These are phyloP conservation scores for Pleoardoris graminearum DNA, from an alignment of 2,329 filamentous ascomycete genomes.

Conservation along the genomic window DNA sequence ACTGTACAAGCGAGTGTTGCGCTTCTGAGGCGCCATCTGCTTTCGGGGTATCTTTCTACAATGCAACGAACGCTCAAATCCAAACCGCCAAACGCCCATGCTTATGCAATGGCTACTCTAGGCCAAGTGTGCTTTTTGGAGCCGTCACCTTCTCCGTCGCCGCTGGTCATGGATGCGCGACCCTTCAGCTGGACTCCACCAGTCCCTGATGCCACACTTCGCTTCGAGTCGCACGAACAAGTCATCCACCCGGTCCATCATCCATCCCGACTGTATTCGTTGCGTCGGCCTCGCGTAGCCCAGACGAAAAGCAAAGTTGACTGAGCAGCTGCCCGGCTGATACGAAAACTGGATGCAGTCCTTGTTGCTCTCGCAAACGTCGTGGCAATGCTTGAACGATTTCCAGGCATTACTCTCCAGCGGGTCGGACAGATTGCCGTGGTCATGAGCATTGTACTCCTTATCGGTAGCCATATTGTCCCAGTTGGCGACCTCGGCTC, in stretches of 20 bases:
- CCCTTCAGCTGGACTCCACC: conserved; percentile 34
- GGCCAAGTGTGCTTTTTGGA: not conserved
- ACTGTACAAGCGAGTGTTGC: conserved; percentile 15
- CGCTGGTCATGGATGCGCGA: conserved; percentile 8
- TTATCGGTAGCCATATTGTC: conserved; percentile 44
- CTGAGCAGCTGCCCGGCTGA: conserved; percentile 35
- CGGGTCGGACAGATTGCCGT: conserved; percentile 22
- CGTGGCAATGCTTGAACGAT: conserved; percentile 40
- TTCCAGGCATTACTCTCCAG: conserved; percentile 42
- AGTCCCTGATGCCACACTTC: conserved; percentile 38
- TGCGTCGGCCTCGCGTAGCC: conserved; percentile 37
- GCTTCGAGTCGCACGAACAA: conserved; percentile 38
- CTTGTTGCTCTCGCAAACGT: conserved; percentile 37
- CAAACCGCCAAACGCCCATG: not conserved
- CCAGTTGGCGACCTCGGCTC: conserved; percentile 29
- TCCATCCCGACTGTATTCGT: conserved; percentile 39
- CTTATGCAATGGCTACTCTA: not conserved
- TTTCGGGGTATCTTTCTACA: conserved; percentile 13
- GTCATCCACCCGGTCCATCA: conserved; percentile 41
- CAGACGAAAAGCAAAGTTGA: conserved; percentile 34
- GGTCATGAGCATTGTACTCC: conserved; percentile 42
- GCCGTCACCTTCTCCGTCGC: conserved; percentile 14
- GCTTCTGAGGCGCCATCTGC: conserved; percentile 16
- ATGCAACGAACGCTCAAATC: conserved; percentile 12
- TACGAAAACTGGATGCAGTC: conserved; percentile 44